Base-by-base conservation (phyloP, 768 basidiomycete species). In the Termitomyces sp. region DNA sequence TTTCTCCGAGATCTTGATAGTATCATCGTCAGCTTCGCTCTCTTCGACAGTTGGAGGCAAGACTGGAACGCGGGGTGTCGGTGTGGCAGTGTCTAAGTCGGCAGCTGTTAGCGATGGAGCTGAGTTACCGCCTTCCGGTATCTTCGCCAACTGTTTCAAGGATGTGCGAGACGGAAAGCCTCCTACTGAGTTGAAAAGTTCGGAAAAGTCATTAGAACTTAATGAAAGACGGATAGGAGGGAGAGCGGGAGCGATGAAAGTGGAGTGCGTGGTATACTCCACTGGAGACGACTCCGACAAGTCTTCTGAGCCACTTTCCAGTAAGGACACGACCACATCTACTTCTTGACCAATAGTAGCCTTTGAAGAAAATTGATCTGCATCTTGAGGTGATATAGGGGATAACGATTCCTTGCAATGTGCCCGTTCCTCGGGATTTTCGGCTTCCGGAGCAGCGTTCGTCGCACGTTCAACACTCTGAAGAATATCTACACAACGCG, bases 181-280 rank as follows among this genome's bases (percentile, higher is more conserved):
- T 37, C 79, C 81, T 6, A 85, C 81, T 32, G 82, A 81, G 63
- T 72, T 82, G 51, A 90, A 78, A 18, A 90, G 70, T 58, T 89
- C 88, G 0, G 86, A 83, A 65, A 98, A 94, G 68, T 96, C 94
- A 0, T 84, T 76, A 46, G 85, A 81, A 58, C 84, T 88, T 74
- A 96, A 80, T 16, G 94, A 95, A 69, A 96, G 88, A n/a, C 91
- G 85, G 65, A 96, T 94, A 0, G 92, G 92, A 3, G 93, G 93
- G 29, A 94, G 76, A 3, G 92, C 90, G 39, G 94, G 93, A 0
- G 91, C 89, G 49, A 92, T 90, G 68, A 88, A 89, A 20, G 92
- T 92, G 6, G 88, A 76, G 64, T 81, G 81, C 8, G 87, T 85
- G 12, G 80, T 84, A 43, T 78, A 81, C 66, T 90, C 83, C 31